Conservation (phyloP, 2,329 filamentous ascomycete species). For the Talaromyces verruculosus region DNA sequence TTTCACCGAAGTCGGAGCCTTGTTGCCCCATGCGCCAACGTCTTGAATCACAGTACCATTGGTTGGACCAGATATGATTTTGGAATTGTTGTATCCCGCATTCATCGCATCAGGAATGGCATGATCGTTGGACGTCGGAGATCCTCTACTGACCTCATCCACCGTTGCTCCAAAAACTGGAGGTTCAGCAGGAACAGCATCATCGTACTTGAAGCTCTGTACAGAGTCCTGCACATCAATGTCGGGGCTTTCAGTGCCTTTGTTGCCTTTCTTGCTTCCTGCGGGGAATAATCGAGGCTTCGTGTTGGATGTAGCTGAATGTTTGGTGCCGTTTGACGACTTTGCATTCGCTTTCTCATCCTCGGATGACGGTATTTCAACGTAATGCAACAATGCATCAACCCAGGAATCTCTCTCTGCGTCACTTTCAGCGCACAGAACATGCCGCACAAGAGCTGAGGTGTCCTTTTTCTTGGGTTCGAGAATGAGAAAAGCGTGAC, state of each 20-base stretch:
- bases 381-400: slow-evolving; percentile 82
- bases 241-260: slow-evolving; percentile 43
- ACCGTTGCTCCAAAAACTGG: slow-evolving; percentile 51
- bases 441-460: slow-evolving; percentile 81
- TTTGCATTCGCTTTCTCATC: slow-evolving; percentile 28
- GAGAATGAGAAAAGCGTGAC: slow-evolving; percentile 90
- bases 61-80: slow-evolving; percentile 77
- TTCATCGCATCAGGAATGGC: slow-evolving; percentile 25
- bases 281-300: slow-evolving; percentile 31
- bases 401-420: slow-evolving; percentile 92
- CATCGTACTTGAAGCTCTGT: slow-evolving; percentile 56
- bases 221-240: slow-evolving; percentile 37
- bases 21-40: slow-evolving; percentile 81
- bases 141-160: slow-evolving; percentile 36
- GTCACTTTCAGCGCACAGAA: slow-evolving; percentile 93
- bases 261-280: slow-evolving; percentile 32
- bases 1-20: slow-evolving; percentile 62
- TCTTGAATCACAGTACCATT: slow-evolving; percentile 84
- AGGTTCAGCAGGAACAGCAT: slow-evolving; percentile 58
- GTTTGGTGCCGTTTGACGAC: slow-evolving; percentile 24
- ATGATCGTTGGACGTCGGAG: slow-evolving; percentile 35
- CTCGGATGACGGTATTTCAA: slow-evolving; percentile 56
- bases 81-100: slow-evolving; percentile 40
- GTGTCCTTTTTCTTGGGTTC: slow-evolving; percentile 98
- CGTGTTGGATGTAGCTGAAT: slow-evolving; percentile 22